A percentile compares a stretch with the other conserved stretches of the same genome.
Conservation (phyloP, 163 green algal genomes). For the Chlorella variabilis region DNA sequence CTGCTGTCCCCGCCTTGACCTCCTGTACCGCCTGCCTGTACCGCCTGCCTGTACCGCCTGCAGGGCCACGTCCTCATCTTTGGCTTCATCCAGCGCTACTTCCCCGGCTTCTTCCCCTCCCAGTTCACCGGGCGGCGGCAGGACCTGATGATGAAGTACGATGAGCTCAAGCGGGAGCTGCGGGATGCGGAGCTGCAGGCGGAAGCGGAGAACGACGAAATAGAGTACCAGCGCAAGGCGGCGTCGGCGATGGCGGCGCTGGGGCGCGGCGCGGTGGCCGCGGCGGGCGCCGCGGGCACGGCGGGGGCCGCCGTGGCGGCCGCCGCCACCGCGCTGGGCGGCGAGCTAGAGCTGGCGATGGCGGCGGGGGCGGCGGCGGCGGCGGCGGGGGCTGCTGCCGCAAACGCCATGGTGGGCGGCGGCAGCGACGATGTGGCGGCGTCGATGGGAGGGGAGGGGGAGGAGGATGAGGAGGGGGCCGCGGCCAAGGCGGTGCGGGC, state of each 20-base stretch:
- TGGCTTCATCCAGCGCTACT: slow-evolving; percentile 84
- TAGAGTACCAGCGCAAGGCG: slow-evolving; percentile 63
- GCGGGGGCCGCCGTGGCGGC: not conserved
- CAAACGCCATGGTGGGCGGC: not conserved
- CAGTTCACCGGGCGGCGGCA: slow-evolving; percentile 92
- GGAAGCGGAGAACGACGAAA: slow-evolving; percentile 81
- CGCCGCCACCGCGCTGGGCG: slow-evolving; percentile 2
- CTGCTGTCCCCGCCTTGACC: not conserved
- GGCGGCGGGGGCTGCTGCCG: not conserved
- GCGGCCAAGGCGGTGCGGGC: slow-evolving; percentile 42
- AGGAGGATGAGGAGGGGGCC: slow-evolving; percentile 38
- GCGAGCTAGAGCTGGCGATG: not conserved
- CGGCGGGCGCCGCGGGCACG: not conserved
- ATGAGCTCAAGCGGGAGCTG: slow-evolving; percentile 86
- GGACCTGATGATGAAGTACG: slow-evolving; percentile 85
- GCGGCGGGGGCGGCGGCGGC: not conserved
- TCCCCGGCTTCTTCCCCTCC: slow-evolving; percentile 95
- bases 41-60: not conserved
- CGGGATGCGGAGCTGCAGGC: slow-evolving; percentile 67
- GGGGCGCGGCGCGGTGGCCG: not conserved
- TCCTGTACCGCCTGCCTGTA: not conserved
- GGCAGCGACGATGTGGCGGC: not conserved
- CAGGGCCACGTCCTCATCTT: slow-evolving; percentile 96
- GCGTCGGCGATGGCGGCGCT: slow-evolving; percentile 14
- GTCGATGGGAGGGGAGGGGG: not conserved